Conservation (phyloP, 2,329 filamentous ascomycete genomes). For the Parastagonospora nodorum region DNA sequence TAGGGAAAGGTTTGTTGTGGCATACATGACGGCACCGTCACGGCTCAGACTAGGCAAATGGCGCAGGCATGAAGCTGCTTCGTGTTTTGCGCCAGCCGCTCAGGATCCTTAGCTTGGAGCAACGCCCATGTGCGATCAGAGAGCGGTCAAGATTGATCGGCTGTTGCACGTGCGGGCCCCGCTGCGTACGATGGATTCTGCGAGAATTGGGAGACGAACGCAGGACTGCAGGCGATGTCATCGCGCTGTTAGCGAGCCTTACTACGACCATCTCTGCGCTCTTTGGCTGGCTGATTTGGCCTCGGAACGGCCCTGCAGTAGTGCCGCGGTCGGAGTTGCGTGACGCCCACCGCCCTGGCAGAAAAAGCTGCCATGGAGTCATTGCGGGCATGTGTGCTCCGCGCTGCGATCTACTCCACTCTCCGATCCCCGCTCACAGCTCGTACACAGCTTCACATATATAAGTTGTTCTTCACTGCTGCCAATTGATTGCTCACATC, state of each 20-base stretch:
- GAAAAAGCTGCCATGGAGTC: slow-evolving; percentile 32
- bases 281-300: slow-evolving; percentile 2
- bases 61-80: slow-evolving; percentile 1
- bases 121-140: not conserved
- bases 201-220: slow-evolving; percentile 3
- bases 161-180: slow-evolving; percentile 30
- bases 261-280: not conserved
- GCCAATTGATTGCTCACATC: slow-evolving; percentile 15
- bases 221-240: not conserved
- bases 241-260: not conserved
- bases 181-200: slow-evolving; percentile 2
- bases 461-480: not conserved
- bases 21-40: slow-evolving; percentile 22
- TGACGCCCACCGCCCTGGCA: slow-evolving; percentile 14
- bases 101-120: slow-evolving; percentile 16
- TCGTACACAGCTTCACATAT: slow-evolving; percentile 5
- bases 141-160: slow-evolving; percentile 17
- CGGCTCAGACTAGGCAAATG: slow-evolving; percentile 1
- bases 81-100: slow-evolving; percentile 8
- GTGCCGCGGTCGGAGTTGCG: slow-evolving; percentile 25
- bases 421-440: slow-evolving; percentile 20
- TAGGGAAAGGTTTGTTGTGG: slow-evolving; percentile 4
- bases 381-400: slow-evolving; percentile 17
- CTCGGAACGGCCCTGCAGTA: slow-evolving; percentile 23
- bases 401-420: slow-evolving; percentile 8